Base-by-base conservation (phyloP, 805 yeast genomes). In the Metschnikowia picachoensis region DNA sequence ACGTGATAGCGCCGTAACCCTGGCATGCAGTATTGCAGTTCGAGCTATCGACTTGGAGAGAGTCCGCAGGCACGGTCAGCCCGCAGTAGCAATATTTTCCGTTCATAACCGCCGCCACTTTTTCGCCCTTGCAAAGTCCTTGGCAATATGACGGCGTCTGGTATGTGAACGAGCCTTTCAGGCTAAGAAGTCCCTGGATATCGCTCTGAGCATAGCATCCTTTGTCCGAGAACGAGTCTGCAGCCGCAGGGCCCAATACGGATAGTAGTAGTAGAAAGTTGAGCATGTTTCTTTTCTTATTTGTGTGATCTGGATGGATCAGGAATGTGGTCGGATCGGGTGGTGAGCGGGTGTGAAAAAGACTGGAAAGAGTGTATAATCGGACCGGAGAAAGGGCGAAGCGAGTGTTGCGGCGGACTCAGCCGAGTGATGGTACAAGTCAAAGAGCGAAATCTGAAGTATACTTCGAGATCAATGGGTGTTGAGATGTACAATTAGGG, bases 21-120 rank as follows among this genome's bases (percentile, higher is more conserved):
- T 59, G 61, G 64, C 96, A 88, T 4, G 52, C 43, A 25, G 50
- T 48, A 35, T 59, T 48, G 45, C 66, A 61, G 30, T 58, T 56
- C 38, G 48, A 37, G 37, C 41, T 36, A 29, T 43, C 47, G 15
- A 49, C 55, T 35, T 50, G 14, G 30, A 50, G 39, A 15, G 49
- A 37, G 17, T 50, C 29, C 8, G 63, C 44, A 3, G 80, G 72
- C 3, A 71, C 58, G 1, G 67, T 50, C 56, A 74, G 66, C 27
- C 92, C 92, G 63, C 95, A 87, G 58, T 76, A 85, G 62, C 95
- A 87, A 15, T 64, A 61, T 25, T 70, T 57, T 8, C 89, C 87
- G 41, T 72, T 63, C 11, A 73, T 60, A 16, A 69, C 56, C 3
- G 71, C 76, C 10, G 65, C 66, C 28, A 70, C 64, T 31, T 53